Percentiles rank a stretch among this genome's conserved stretches.
Conservation (phyloP, 78 protist species). For the Mantamonas sphyraenae region DNA sequence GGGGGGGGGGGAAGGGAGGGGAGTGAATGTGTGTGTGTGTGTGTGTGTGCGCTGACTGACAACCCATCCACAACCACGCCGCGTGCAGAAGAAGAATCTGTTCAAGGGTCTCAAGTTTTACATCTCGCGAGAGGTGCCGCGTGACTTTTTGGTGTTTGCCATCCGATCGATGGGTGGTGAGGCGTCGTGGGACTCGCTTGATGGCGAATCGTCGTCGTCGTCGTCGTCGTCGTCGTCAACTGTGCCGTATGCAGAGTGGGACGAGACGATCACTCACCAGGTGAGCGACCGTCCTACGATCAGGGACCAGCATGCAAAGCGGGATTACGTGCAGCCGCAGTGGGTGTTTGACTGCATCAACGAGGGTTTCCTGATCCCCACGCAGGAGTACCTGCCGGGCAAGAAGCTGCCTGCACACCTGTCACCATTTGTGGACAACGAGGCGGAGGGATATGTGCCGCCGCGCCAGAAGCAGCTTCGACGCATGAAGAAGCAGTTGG, state of each 20-base stretch:
- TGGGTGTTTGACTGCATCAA: conserved; percentile 91
- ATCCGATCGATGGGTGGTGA: conserved; percentile 64
- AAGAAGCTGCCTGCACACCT: conserved; percentile 83
- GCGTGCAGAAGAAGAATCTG: too few species aligned
- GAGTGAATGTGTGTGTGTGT: neutral
- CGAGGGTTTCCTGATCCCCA: conserved; percentile 35
- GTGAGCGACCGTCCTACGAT: too few species aligned
- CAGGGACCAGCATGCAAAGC: too few species aligned
- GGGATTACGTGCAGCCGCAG: conserved; percentile 95
- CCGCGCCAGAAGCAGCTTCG: conserved; percentile 18
- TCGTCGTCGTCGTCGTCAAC: too few species aligned
- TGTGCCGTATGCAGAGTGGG: too few species aligned
- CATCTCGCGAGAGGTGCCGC: conserved; percentile 61
- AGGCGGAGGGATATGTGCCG: conserved; percentile 33
- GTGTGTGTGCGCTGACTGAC: neutral
- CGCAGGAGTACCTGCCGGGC: conserved; percentile 42
- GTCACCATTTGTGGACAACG: conserved; percentile 80
- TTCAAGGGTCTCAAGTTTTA: conserved; percentile 32
- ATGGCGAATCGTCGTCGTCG: too few species aligned
- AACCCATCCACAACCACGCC: neutral
- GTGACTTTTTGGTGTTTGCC: conserved; percentile 46
- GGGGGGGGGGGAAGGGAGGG: neutral
- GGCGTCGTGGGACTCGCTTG: conserved; percentile 48
- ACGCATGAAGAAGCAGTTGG: neutral
- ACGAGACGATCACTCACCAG: too few species aligned